Evolutionary conservation across 2,329 filamentous ascomycete species (phyloP), one percentile per base, ranked within the genome.

Genomic region (Sodiomyces alkalinus): DNA sequence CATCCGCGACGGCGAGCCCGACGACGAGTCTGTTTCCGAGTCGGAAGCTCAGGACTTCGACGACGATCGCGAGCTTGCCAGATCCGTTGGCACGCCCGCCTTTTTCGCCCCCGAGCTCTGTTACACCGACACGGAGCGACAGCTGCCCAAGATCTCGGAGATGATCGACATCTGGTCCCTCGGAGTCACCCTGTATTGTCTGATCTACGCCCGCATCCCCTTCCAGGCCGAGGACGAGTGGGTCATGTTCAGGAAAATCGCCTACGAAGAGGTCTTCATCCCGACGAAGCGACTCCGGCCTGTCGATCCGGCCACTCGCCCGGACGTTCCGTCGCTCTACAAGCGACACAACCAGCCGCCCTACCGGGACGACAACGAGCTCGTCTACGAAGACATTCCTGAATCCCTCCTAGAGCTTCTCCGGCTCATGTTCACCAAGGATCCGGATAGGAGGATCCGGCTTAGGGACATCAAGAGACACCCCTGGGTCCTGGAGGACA

Each of bases 151-250:
- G 56, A 75, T 98, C 22, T 93, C 85, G 4, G 82, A 83, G 42
- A 82, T 92, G 42, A 93, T 98, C 40, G 90, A 98, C 46, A 77
- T 98, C 11, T 98, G 90, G 90, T 93, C 90, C 8, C 63, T 98
- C 14, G 90, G 90, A 14, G 83, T 98, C 13, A 98, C 90, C 0
- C 68, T 98, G 3, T 98, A 94, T 54, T 93, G 87, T 45, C 74
- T 98, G 49, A 74, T 98, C 31, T 98, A 80, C 48, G 90, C 85
- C 10, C 81, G 90, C 29, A 81, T 94, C 22, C 90, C 90, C 0
- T 98, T 96, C 47, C 68, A 92, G 41, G 85, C 85, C 27, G 78
- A 90, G 45, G 86, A 92, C 41, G 83, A 92, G 43, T 94, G 80
- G 49, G 80, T 81, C 35, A 78, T 98, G 59, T 94, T 94, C 58